Evolutionary conservation across 1,284 basidiomycete species (phyloP), one percentile per base, ranked within the genome.

Genomic region (Irpex rosettiformis): DNA sequence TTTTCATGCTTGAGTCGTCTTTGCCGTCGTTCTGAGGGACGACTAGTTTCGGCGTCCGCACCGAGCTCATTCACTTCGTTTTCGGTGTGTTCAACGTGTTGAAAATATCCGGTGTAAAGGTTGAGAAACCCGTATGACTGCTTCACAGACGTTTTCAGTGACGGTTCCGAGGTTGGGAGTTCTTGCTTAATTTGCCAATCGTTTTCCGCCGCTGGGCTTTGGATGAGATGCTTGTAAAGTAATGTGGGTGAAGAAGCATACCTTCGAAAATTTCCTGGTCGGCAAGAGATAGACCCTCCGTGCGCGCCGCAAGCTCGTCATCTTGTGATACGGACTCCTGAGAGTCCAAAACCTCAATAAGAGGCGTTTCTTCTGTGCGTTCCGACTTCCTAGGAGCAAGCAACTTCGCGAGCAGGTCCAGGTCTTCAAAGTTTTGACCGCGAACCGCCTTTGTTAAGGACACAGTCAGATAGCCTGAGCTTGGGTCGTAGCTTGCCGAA

Each of bases 61-160:
- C 88, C 89, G 10, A 93, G 77, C 65, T 91, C 89, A 65, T 91
- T 90, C 11, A 90, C 76, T 66, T 92, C 90, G 66, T 93, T 93
- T 69, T 87, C 88, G 7, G 80, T 81, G 63, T 88, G 82, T n/a
- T 73, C 70, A 16, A 85, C 84, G 69, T 91, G 85, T 55, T 73
- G 75, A 66, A 93, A 88, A 69, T 89, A 92, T 11, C 88, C 87
- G 0, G 82, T 81, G 68, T 93, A 79, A 67, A 82, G 75, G 67
- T 89, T 76, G 60, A 93, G 71, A 70, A 93, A 93, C 3, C 90
- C 91, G 65, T 93, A 93, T 8, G 72, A 77, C 55, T 75, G 80
- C 60, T 78, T 73, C 4, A 72, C 54, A 8, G 77, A 75, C 1
- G 76, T 74, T 48, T 75, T 73, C 29, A 83, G 63, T 25, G 73